Evolutionary conservation across 2,329 filamentous ascomycete genomes (phyloP), one percentile per base, ranked within the genome.

Genomic region (Macrophomina phaseolina): DNA sequence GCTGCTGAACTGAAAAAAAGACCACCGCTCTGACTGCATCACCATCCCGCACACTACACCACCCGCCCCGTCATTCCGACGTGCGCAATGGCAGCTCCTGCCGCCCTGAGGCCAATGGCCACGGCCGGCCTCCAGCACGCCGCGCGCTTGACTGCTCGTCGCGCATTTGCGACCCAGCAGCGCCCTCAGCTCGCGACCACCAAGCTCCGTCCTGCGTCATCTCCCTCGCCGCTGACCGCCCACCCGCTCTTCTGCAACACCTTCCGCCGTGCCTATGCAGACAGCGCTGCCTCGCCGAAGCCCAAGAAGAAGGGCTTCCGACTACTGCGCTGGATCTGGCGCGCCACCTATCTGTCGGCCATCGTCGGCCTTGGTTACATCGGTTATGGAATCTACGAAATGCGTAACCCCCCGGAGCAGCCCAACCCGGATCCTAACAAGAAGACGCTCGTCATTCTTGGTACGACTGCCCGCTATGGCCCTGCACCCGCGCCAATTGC

Each of bases 361-460:
- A 79, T 95, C 69, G 91, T 86, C 70, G 85, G 89, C 67, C 76
- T 91, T 49, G 92, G 84, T 70, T 93, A 90, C 77, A 82, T 94
- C 68, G 87, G 86, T 73, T 97, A 95, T 79, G 87, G 87, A 76
- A 90, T 97, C 81, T 97, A 94, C 80, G 83, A 90, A 61, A 89
- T 92, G 78, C 89, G 92, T 74, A 87, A 97, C 79, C 94, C 94
- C 9, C 85, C 86, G 49, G 90, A 94, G 64, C 95, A 98, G 83
- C 82, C 86, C 68, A 84, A 88, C 70, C 89, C 91, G 18, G 93
- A 97, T 80, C 91, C 94, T 66, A 85, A 77, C 74, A 99, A 98
- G 91, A 99, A 99, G 87, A 99, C 94, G 11, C 86, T 99, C 66
- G 95, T 99, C 55, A 89, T 99, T 72, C 87, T 99, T 66, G 95